phyloP scores from a whole-genome alignment of 768 basidiomycete species.

The Kockovaella imperatae region DNA sequence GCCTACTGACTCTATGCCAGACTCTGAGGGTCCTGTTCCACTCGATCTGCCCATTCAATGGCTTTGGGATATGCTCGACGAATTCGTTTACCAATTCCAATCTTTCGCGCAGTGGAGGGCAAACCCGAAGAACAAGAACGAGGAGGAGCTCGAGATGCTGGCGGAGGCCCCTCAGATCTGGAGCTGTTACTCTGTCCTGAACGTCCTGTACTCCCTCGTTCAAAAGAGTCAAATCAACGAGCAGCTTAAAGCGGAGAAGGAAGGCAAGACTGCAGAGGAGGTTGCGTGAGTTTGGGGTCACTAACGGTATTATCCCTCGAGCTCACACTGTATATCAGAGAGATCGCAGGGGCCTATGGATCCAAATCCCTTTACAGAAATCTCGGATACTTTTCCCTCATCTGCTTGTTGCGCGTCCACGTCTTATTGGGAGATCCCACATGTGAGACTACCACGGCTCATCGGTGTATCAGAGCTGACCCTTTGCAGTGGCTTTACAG shows the following conservation, averaged over 20 bases:
- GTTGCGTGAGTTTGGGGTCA: constrained; percentile 56
- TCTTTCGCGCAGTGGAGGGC: constrained; percentile 56
- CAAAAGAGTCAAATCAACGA: constrained; percentile 96
- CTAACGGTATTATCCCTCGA: background rate
- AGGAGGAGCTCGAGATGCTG: constrained; percentile 73
- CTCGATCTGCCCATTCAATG: constrained; percentile 93
- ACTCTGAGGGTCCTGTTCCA: constrained; percentile 88
- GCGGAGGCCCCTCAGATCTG: constrained; percentile 60
- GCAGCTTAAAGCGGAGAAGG: constrained; percentile 72
- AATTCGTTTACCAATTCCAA: constrained; percentile 7
- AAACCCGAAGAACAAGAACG: constrained; percentile 68
- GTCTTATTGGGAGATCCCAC: constrained; percentile 76
- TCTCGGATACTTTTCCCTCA: constrained; percentile 93
- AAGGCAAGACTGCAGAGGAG: constrained; percentile 72
- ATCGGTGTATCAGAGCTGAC: background rate
- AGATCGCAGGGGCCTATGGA: constrained; percentile 86
- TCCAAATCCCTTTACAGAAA: constrained; percentile 81
- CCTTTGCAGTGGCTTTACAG: constrained; percentile 72
- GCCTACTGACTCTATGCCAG: constrained; percentile 46
- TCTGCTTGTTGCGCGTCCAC: constrained; percentile 91
- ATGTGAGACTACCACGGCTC: constrained; percentile 22
- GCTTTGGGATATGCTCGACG: constrained; percentile 59
- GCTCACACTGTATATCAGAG: constrained; percentile 47
- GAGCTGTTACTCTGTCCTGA: constrained; percentile 96
- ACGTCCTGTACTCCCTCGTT: constrained; percentile 95